These are phyloP conservation scores for Penicillium flavigenum DNA, from an alignment of 495 filamentous ascomycete species.

Conservation along the genomic window DNA sequence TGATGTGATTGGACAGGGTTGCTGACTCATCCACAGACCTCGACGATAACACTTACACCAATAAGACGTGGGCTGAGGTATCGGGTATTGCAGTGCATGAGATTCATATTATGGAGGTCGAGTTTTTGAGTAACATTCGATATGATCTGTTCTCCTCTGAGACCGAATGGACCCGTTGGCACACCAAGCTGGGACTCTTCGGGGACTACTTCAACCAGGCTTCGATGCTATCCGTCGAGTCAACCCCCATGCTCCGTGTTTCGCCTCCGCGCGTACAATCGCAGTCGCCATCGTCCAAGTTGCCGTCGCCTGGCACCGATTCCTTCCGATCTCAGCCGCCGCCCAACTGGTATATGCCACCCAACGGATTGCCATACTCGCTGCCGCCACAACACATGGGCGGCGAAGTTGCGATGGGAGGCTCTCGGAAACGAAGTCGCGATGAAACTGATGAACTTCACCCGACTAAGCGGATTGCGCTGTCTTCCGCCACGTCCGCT, in stretches of 20 bases:
- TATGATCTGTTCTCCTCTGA: slow-evolving; percentile 87
- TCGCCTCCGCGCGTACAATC: slow-evolving; percentile 37
- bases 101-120: slow-evolving; percentile 99
- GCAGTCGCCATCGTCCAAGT: slow-evolving; percentile 42
- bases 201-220: slow-evolving; percentile 75
- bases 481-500: slow-evolving; percentile 32
- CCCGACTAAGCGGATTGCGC: slow-evolving; percentile 61
- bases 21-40: slow-evolving; percentile 60
- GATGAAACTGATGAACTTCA: slow-evolving; percentile 65
- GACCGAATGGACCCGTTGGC: slow-evolving; percentile 81
- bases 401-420: slow-evolving; percentile 33
- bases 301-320: slow-evolving; percentile 55
- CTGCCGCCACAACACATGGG: slow-evolving; percentile 21
- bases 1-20: slow-evolving; percentile 2
- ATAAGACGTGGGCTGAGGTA: slow-evolving; percentile 99
- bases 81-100: slow-evolving; percentile 92
- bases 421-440: slow-evolving; percentile 67
- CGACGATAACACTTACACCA: slow-evolving; percentile 99
- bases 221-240: slow-evolving; percentile 37
- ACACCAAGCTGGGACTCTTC: slow-evolving; percentile 74
- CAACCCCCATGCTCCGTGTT: slow-evolving; percentile 31
- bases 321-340: slow-evolving; percentile 29
- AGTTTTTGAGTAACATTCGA: slow-evolving; percentile 97
- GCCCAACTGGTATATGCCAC: slow-evolving; percentile 33
- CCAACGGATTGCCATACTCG: slow-evolving; percentile 30